Base-by-base conservation (phyloP, 2,329 filamentous ascomycete species). In the Uncinocarpus reesii region DNA sequence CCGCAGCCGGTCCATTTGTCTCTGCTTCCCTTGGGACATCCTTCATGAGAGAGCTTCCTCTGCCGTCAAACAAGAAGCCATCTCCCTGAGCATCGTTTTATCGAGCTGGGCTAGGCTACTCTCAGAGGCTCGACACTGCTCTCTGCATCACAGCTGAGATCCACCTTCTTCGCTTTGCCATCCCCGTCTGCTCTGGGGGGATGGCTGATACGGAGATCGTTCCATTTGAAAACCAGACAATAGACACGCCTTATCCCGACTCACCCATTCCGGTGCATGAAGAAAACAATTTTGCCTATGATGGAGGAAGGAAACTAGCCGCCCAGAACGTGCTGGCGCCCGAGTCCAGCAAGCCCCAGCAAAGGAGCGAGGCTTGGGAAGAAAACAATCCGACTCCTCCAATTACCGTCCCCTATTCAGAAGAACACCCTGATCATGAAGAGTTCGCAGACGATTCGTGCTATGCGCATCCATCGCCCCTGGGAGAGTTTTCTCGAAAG, bases 361-460 rank as follows among this genome's bases (percentile, higher is more conserved):
- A 20, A 24, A 13, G 8, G 21, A 20, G 3, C 16, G 21, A 15
- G 28, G 13, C 23, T 8, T 47, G 46, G 50, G 37, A 48, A 28
- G 43, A 48, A n/a, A 48, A 53, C 18, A 26, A 28, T 28, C 51
- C 51, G 31, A 53, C 52, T 13, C 46, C 55, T 26, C 51, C 53
- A 40, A 58, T 72, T 44, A 63, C 65, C 42, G 70, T 72, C n/a
- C 69, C 69, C 38, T 64, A 66, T 47, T 53, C 59, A 42, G 63
- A 64, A 54, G 64, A 68, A 32, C 53, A 55, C 15, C 57, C 64
- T 32, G 56, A 62, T 18, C 41, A 44, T 16, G 40, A 42, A 26
- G 47, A 45, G 3, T 48, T 47, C 18, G 16, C n/a, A 15, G 45
- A 40, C 43, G 52, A 60, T 32, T 58, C 54, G 35, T 67, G 59